Evolutionary conservation across 2,329 filamentous ascomycete genomes (phyloP).

Genomic region (Cryoendolithus antarcticus): DNA sequence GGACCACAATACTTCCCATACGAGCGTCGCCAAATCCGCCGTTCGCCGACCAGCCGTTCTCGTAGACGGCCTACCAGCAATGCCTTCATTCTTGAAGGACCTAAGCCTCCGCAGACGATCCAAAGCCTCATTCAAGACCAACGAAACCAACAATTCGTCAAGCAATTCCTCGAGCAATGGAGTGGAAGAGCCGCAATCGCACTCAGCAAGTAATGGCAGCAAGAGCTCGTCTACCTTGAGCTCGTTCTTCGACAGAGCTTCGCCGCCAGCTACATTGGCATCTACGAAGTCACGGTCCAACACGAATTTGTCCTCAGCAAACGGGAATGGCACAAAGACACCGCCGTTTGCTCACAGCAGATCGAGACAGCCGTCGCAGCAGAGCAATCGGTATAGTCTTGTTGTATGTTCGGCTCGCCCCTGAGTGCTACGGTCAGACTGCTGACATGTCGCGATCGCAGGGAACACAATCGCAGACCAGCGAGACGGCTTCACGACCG

Average conservation of each 20-base stretch:
- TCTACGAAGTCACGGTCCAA: slow-evolving; percentile 48
- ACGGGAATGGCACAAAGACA: slow-evolving; percentile 32
- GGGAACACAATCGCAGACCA: slow-evolving; percentile 28
- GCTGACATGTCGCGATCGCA: slow-evolving; percentile 1
- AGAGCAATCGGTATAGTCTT: slow-evolving; percentile 49
- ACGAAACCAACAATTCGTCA: slow-evolving; percentile 10
- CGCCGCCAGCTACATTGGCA: slow-evolving; percentile 60
- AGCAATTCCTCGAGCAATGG: slow-evolving; percentile 10
- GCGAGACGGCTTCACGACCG: slow-evolving; percentile 19
- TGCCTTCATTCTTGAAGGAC: slow-evolving; percentile 58
- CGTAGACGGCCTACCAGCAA: slow-evolving; percentile 9
- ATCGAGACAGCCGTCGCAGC: slow-evolving; percentile 17
- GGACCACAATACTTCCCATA: too few species aligned
- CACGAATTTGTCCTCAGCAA: slow-evolving; percentile 47
- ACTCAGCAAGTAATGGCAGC: slow-evolving; percentile 43
- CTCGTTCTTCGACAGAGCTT: slow-evolving; percentile 52
- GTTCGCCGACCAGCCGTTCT: too few species aligned
- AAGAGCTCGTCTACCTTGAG: slow-evolving; percentile 50
- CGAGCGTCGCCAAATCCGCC: too few species aligned
- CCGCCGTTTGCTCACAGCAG: slow-evolving; percentile 23
- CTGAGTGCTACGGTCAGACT: too few species aligned
- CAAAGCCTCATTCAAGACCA: slow-evolving; percentile 57
- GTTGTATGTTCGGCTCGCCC: slow-evolving; percentile 12
- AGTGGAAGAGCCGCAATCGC: slow-evolving; percentile 22
- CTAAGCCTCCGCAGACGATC: slow-evolving; percentile 56